phyloP scores from a whole-genome alignment of 805 yeast species.

The Yamadazyma nakazawae region DNA sequence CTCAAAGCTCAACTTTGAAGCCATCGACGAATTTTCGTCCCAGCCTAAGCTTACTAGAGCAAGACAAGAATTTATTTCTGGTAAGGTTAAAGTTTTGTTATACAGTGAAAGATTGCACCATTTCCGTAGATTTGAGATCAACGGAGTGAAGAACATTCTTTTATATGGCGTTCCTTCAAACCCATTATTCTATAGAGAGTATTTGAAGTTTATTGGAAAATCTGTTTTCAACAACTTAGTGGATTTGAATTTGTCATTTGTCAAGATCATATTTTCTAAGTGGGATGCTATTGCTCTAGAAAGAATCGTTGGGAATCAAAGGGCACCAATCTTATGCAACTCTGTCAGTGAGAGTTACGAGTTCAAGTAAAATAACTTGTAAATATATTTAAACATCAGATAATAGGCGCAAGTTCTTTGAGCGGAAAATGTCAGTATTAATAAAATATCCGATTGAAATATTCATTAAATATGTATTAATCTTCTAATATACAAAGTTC shows the following conservation, averaged over 20 bases:
- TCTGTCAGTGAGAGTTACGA: constrained; percentile 76
- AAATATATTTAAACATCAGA: too few species aligned
- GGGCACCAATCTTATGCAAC: constrained; percentile 65
- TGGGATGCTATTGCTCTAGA: constrained; percentile 80
- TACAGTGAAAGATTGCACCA: constrained; percentile 94
- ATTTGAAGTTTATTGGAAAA: constrained; percentile 64
- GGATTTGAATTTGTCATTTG: constrained; percentile 41
- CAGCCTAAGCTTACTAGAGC: constrained; percentile 68
- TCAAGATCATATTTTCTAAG: constrained; percentile 64
- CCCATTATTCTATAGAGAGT: constrained; percentile 78
- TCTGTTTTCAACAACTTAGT: constrained; percentile 56
- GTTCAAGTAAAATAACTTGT: constrained; percentile 32
- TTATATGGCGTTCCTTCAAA: constrained; percentile 85
- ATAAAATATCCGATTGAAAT: not conserved
- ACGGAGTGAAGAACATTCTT: constrained; percentile 78
- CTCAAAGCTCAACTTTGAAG: constrained; percentile 62
- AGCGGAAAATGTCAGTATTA: too few species aligned
- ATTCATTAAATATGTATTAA: not conserved
- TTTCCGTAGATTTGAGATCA: constrained; percentile 78
- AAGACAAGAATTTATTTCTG: constrained; percentile 64
- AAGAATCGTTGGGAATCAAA: constrained; percentile 74
- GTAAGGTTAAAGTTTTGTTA: constrained; percentile 64
- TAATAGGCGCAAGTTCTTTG: too few species aligned
- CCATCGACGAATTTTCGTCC: constrained; percentile 79
- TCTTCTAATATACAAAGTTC: constrained; percentile 1